phyloP scores from a whole-genome alignment of 202 grass and related monocot genomes.

The Saccharum hybrid region DNA sequence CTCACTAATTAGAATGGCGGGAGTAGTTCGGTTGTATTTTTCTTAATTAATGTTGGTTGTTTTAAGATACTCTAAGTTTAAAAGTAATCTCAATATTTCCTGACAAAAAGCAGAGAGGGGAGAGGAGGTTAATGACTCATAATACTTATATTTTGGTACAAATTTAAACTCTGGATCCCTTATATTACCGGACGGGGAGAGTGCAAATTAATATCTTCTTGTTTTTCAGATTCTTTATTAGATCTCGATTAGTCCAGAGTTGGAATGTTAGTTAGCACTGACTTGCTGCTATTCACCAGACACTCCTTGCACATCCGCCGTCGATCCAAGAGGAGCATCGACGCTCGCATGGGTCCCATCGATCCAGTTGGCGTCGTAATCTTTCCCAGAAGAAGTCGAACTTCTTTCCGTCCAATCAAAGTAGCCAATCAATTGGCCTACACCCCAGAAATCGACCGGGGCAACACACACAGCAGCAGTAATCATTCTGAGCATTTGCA shows the following conservation, averaged over 20 bases:
- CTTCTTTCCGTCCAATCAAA: not conserved
- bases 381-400: not conserved
- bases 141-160: too few relatives aligned
- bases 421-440: not conserved
- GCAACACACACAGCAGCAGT: not conserved
- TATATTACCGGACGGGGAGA: too few relatives aligned
- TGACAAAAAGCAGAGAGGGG: too few relatives aligned
- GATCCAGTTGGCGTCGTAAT: not conserved
- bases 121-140: too few relatives aligned
- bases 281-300: not conserved
- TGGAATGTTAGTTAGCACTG: not conserved
- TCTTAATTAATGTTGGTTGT: too few relatives aligned
- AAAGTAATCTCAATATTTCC: too few relatives aligned
- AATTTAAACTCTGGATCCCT: too few relatives aligned
- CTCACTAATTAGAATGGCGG: too few relatives aligned
- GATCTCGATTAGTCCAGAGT: not conserved
- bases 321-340: not conserved
- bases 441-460: not conserved
- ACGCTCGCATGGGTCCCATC: not conserved
- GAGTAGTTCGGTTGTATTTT: too few relatives aligned
- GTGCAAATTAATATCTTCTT: too few relatives aligned
- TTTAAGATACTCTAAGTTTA: too few relatives aligned
- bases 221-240: not conserved
- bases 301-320: not conserved
- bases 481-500: conserved; percentile 3